Evolutionary conservation across 2,329 filamentous ascomycete genomes (phyloP), one percentile per base, ranked within the genome.

Genomic region (Pseudogymnoascus destructans): DNA sequence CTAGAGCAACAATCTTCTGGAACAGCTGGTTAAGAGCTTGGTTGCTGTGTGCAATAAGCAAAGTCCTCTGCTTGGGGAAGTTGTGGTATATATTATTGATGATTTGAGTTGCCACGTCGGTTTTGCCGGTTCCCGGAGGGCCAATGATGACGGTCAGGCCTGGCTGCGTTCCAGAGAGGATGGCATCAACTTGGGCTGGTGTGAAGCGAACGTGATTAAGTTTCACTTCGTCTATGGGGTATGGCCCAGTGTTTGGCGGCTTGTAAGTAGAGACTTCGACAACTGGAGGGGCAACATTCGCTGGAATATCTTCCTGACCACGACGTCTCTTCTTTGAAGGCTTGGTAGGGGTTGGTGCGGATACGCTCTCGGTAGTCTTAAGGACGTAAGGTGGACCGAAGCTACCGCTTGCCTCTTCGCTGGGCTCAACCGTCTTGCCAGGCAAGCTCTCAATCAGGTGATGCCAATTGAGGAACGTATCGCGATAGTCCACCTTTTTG

Each of bases 51-150:
- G 93, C 93, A 63, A 98, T 83, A 38, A 98, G 81, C 15, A 98
- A 75, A 0, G 93, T 98, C 65, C 89, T 86, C 71, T 98, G 90
- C 63, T 85, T 78, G 6, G 93, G 91, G 69, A 96, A 98, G 72
- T 97, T 95, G 75, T 97, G 92, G 69, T 98, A 98, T 65, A 98
- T 87, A 70, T 97, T 96, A 75, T 89, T 96, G 73, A 98, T 98
- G 69, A 97, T 95, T 71, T 98, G 93, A 3, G 92, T 96, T 54
- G 90, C 91, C 57, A 98, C 93, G 72, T 98, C 93, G n/a, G 93
- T 98, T 75, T 98, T 98, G 62, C 95, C 93, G 5, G 93, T 98
- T 58, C 93, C 93, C 6, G 93, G 93, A 58, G 93, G 93, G 0
- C 93, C 93, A 62, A 98, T 89, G 64, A 98, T 86, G 54, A 98